These are phyloP conservation scores for Dothistroma pini DNA, from an alignment of 2,329 filamentous ascomycete species.

Conservation along the genomic window DNA sequence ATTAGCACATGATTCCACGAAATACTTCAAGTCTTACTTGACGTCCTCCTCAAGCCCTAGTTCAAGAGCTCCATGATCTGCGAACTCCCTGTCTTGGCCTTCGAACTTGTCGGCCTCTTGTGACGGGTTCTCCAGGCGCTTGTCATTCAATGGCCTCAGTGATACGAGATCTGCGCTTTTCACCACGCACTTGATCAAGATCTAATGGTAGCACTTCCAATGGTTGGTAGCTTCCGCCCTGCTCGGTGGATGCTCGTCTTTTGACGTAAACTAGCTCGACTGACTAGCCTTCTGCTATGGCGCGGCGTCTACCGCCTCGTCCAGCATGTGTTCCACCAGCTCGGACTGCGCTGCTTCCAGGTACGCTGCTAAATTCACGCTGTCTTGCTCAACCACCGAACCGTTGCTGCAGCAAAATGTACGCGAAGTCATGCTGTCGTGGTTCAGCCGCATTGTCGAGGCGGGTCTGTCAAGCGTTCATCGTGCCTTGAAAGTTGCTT, in stretches of 20 bases:
- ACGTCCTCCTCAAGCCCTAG: background rate
- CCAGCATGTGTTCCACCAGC: background rate
- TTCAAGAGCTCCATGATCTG: background rate
- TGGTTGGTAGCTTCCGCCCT: background rate
- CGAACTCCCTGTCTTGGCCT: background rate
- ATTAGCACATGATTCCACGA: background rate
- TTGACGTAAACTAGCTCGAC: background rate
- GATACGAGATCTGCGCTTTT: background rate
- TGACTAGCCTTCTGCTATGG: background rate
- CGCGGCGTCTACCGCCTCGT: background rate
- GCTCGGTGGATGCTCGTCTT: background rate
- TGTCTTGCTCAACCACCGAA: background rate
- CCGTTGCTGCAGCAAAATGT: background rate
- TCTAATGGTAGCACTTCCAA: background rate
- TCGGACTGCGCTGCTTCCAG: background rate
- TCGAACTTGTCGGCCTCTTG: background rate
- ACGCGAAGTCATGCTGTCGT: background rate
- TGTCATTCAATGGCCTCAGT: background rate
- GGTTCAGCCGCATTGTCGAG: background rate
- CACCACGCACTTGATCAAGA: background rate
- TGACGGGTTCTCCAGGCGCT: background rate
- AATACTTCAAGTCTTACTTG: background rate
- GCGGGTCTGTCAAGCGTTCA: too few relatives aligned
- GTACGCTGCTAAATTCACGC: background rate
- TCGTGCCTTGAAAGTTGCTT: too few relatives aligned